Conservation (phyloP, 495 filamentous ascomycete genomes). For the Neurospora africana region DNA sequence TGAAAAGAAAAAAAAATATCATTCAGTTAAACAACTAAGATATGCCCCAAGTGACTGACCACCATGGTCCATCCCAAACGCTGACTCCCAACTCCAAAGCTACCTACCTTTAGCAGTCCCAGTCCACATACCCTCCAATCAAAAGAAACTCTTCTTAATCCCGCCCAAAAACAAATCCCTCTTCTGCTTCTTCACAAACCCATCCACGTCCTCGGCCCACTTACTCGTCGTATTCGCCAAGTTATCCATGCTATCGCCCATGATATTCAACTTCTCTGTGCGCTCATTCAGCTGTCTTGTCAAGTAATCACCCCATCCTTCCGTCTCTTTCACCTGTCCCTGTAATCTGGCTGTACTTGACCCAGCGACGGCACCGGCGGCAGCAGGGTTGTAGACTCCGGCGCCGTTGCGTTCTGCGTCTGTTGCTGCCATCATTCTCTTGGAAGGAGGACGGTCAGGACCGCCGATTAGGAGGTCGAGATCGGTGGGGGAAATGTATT, state of each 20-base stretch:
- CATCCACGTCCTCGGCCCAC: slow-evolving; percentile 79
- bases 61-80: background rate
- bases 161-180: slow-evolving; percentile 63
- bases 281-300: slow-evolving; percentile 77
- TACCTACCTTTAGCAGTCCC: too few relatives aligned
- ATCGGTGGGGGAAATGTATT: slow-evolving; percentile 80
- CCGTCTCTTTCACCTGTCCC: slow-evolving; percentile 31
- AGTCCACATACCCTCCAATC: background rate
- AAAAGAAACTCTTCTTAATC: slow-evolving; percentile 36
- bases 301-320: slow-evolving; percentile 56
- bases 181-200: slow-evolving; percentile 79
- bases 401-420: slow-evolving; percentile 33
- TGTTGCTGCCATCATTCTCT: slow-evolving; percentile 50
- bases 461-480: slow-evolving; percentile 88
- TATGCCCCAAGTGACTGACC: background rate
- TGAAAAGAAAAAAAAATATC: background rate
- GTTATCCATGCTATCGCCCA: slow-evolving; percentile 73
- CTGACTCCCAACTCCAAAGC: background rate
- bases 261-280: slow-evolving; percentile 72
- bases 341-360: slow-evolving; percentile 54
- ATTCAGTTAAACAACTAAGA: background rate
- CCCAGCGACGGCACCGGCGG: slow-evolving; percentile 29
- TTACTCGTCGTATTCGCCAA: slow-evolving; percentile 67
- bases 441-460: slow-evolving; percentile 71
- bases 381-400: slow-evolving; percentile 4